A percentile compares a stretch with the other conserved stretches of the same genome.
phyloP scores from a whole-genome alignment of 1,284 basidiomycete species.

The Cryptococcus hybrid region DNA sequence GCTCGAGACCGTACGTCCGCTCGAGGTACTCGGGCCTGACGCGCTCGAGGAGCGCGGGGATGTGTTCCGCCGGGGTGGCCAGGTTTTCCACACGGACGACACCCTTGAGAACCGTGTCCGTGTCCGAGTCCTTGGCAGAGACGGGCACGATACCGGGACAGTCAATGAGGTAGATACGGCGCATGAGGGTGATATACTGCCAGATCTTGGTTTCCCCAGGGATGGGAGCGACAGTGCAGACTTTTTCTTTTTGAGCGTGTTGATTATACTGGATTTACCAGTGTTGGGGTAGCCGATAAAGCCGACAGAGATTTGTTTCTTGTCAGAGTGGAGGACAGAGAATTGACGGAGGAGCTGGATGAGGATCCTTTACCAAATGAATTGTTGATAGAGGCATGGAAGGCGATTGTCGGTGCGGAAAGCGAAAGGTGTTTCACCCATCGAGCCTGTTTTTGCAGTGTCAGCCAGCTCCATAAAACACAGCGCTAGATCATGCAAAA shows the following conservation, averaged over 20 bases:
- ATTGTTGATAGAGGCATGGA: conserved; percentile 98
- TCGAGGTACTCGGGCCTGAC: conserved; percentile 92
- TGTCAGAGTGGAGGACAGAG: conserved; percentile 94
- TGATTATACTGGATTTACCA: conserved; percentile 96
- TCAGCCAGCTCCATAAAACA: conserved; percentile 9
- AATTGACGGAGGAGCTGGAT: conserved; percentile 98
- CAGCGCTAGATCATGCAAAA: conserved; percentile 9
- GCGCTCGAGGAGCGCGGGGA: conserved; percentile 80
- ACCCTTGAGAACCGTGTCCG: conserved; percentile 92
- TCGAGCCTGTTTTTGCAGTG: conserved; percentile 64
- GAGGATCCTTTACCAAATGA: conserved; percentile 98
- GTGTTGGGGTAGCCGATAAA: conserved; percentile 99
- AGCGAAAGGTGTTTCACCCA: conserved; percentile 96
- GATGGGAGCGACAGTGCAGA: conserved; percentile 94
- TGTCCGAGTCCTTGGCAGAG: conserved; percentile 84
- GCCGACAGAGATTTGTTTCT: conserved; percentile 98
- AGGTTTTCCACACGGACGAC: conserved; percentile 96
- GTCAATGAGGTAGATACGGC: conserved; percentile 97
- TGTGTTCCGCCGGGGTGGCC: conserved; percentile 89
- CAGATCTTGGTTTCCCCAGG: conserved; percentile 99
- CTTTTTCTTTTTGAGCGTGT: conserved; percentile 99
- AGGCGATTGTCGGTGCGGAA: conserved; percentile 92
- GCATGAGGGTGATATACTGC: conserved; percentile 98
- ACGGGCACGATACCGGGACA: conserved; percentile 98
- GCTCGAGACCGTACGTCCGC: conserved; percentile 78